phyloP scores from a whole-genome alignment of 1,139 yeast species.

The Meyerozyma smithsonii region DNA sequence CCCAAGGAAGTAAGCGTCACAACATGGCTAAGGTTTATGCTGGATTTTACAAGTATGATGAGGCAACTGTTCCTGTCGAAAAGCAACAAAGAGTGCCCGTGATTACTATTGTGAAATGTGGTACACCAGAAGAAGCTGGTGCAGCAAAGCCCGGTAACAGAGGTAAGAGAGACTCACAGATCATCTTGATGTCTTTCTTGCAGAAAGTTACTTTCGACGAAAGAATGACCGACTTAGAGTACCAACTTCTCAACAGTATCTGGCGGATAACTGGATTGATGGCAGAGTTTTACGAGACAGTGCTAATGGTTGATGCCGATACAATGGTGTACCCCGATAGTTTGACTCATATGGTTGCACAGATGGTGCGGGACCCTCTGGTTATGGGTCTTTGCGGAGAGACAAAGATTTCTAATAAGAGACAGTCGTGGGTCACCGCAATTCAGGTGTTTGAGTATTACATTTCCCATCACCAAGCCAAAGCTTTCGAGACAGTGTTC shows the following conservation, averaged over 20 bases:
- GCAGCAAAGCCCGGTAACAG: slow-evolving; percentile 94
- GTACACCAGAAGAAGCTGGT: slow-evolving; percentile 77
- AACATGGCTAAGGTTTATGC: slow-evolving; percentile 96
- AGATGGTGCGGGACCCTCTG: slow-evolving; percentile 84
- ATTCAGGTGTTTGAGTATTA: slow-evolving; percentile 96
- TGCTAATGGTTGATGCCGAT: slow-evolving; percentile 96
- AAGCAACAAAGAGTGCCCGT: slow-evolving; percentile 90
- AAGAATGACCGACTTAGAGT: slow-evolving; percentile 93
- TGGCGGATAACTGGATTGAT: slow-evolving; percentile 88
- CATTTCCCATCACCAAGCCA: slow-evolving; percentile 93
- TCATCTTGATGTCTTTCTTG: slow-evolving; percentile 86
- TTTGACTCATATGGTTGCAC: slow-evolving; percentile 87
- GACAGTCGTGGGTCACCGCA: slow-evolving; percentile 85
- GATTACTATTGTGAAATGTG: slow-evolving; percentile 81
- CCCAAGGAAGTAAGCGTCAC: slow-evolving; percentile 87
- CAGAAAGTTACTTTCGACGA: slow-evolving; percentile 92
- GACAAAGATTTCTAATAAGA: slow-evolving; percentile 87
- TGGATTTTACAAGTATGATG: slow-evolving; percentile 83
- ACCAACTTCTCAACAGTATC: slow-evolving; percentile 69
- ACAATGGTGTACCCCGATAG: slow-evolving; percentile 90
- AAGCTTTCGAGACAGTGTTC: slow-evolving; percentile 93
- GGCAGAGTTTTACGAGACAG: slow-evolving; percentile 80
- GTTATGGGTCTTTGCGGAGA: slow-evolving; percentile 98
- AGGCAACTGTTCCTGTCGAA: slow-evolving; percentile 65
- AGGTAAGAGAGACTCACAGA: slow-evolving; percentile 97